A percentile compares a stretch with the other conserved stretches of the same genome.
phyloP scores from a whole-genome alignment of 2,329 filamentous ascomycete genomes.

The Curvularia sp. region DNA sequence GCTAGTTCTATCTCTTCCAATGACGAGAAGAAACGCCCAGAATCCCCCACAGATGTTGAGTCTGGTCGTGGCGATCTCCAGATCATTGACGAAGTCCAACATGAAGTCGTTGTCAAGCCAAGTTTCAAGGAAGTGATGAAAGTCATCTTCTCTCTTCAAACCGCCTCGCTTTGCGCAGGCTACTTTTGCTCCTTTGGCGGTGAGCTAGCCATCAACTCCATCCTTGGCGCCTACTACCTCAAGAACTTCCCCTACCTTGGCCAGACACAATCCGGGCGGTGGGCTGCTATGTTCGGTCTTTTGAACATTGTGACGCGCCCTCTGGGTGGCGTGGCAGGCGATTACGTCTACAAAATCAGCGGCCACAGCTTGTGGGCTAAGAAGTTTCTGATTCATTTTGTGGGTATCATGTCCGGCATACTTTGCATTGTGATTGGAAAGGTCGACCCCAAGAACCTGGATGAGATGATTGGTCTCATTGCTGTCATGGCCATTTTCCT shows the following conservation, averaged over 20 bases:
- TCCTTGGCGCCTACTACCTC: conserved; percentile 66
- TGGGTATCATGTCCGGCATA: conserved; percentile 63
- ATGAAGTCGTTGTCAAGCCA: conserved; percentile 69
- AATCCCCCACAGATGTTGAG: conserved; percentile 50
- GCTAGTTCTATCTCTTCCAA: conserved; percentile 49
- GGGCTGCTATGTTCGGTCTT: conserved; percentile 78
- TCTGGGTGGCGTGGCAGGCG: conserved; percentile 67
- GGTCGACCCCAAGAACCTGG: conserved; percentile 66
- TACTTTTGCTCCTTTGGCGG: conserved; percentile 69
- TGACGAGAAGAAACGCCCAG: conserved; percentile 46
- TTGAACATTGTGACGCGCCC: conserved; percentile 74
- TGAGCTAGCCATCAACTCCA: conserved; percentile 67
- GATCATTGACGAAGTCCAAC: conserved; percentile 62
- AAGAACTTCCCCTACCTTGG: conserved; percentile 62
- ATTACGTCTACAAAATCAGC: conserved; percentile 61
- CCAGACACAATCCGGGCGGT: conserved; percentile 63
- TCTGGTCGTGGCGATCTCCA: conserved; percentile 58
- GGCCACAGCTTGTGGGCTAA: conserved; percentile 65
- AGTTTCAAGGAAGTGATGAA: conserved; percentile 65
- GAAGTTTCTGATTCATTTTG: conserved; percentile 66
- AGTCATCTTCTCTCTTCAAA: conserved; percentile 68
- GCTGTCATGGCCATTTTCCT: conserved; percentile 81
- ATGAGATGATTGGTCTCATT: conserved; percentile 77
- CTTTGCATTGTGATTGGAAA: conserved; percentile 70
- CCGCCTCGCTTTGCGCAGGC: conserved; percentile 59